Evolutionary conservation across 768 basidiomycete genomes (phyloP).

Genomic region (Xerocomus potaroensis): DNA sequence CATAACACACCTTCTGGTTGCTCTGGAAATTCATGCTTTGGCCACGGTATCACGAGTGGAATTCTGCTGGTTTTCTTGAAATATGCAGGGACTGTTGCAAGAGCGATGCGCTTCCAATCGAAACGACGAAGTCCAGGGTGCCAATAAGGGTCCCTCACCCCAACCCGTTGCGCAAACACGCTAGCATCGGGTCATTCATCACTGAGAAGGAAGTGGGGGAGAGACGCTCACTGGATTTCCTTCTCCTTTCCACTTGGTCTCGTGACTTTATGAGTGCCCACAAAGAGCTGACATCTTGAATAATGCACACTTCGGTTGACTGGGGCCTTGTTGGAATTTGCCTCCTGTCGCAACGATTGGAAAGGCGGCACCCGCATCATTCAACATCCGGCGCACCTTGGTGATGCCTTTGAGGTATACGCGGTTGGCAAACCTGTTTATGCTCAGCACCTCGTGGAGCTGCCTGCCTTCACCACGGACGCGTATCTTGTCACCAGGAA

Average conservation of each 20-base stretch:
- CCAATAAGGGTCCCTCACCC: constrained; percentile 58
- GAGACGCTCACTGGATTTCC: constrained; percentile 42
- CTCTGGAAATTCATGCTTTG: constrained; percentile 44
- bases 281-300: constrained; percentile 73
- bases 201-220: not conserved
- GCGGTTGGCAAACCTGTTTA: constrained; percentile 70
- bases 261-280: constrained; percentile 52
- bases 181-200: constrained; percentile 34
- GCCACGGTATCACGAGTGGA: constrained; percentile 65
- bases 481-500: constrained; percentile 78
- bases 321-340: constrained; percentile 19
- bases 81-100: constrained; percentile 57
- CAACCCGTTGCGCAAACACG: constrained; percentile 73
- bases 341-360: constrained; percentile 15
- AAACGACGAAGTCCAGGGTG: constrained; percentile 50
- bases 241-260: constrained; percentile 31
- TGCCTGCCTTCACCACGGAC: constrained; percentile 60
- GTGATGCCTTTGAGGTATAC: constrained; percentile 49
- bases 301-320: constrained; percentile 54
- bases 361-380: not conserved
- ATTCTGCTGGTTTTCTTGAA: constrained; percentile 31
- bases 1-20: no score
- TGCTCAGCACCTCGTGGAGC: constrained; percentile 66
- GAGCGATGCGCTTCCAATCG: constrained; percentile 71
- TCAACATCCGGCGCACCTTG: constrained; percentile 21